A percentile compares a stretch with the other conserved stretches of the same genome.
Evolutionary conservation across 257 asterid genomes (phyloP).

Genomic region (Voacanga thouarsii): DNA sequence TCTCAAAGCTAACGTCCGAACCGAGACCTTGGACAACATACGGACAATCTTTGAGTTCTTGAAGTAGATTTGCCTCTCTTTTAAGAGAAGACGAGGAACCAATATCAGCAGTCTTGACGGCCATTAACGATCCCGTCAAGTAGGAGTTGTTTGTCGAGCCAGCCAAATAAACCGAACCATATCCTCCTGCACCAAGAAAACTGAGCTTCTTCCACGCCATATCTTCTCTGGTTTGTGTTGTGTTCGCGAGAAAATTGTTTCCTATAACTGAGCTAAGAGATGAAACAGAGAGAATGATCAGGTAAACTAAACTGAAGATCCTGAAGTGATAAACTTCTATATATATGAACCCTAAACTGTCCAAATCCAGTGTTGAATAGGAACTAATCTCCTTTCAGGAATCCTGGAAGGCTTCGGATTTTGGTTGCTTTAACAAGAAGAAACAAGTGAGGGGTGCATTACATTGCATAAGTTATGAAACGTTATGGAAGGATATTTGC

Average conservation of each 20-base stretch:
- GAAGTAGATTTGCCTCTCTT: background rate
- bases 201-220: background rate
- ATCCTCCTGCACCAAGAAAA: background rate
- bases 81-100: background rate
- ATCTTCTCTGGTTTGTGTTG: background rate
- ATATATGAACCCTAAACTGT: no score
- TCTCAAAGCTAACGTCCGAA: slow-evolving; percentile 4
- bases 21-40: slow-evolving; percentile 6
- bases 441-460: no score
- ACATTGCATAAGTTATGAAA: no score
- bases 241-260: no score
- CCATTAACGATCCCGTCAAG: background rate
- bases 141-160: background rate
- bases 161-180: background rate
- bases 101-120: background rate
- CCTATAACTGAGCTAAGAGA: background rate
- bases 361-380: no score
- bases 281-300: no score
- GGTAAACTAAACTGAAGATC: no score
- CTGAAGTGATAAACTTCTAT: no score
- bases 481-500: no score
- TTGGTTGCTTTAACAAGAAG: no score
- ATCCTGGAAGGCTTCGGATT: no score
- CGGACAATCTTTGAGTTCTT: background rate
- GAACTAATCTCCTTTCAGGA: no score